Conservation (phyloP, 1,284 basidiomycete species). For the Sanghuangporus baumii region DNA sequence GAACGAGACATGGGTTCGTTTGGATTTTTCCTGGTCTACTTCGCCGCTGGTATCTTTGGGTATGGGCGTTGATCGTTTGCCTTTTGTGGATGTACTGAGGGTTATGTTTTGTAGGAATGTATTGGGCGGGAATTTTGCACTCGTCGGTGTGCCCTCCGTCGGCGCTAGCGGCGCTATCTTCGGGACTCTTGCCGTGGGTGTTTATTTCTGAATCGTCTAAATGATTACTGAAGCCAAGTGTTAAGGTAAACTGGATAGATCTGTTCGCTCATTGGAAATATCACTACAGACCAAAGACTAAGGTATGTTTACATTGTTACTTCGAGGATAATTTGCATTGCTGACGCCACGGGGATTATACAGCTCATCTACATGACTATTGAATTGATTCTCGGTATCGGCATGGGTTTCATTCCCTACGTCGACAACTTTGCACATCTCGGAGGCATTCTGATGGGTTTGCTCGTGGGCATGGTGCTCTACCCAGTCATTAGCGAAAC, state of each 20-base stretch:
- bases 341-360: not conserved
- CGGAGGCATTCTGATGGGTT: slow-evolving; percentile 79
- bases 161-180: slow-evolving; percentile 95
- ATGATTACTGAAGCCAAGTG: slow-evolving; percentile 3
- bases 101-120: slow-evolving; percentile 49
- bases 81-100: slow-evolving; percentile 6
- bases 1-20: slow-evolving; percentile 83
- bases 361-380: slow-evolving; percentile 78
- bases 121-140: slow-evolving; percentile 86
- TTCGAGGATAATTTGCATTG: not conserved
- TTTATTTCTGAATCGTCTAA: not conserved
- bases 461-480: slow-evolving; percentile 76
- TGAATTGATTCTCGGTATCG: slow-evolving; percentile 82
- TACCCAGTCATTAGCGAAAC: slow-evolving; percentile 87
- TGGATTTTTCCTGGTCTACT: slow-evolving; percentile 79
- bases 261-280: slow-evolving; percentile 91
- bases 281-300: slow-evolving; percentile 72
- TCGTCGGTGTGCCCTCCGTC: slow-evolving; percentile 87
- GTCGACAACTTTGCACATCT: slow-evolving; percentile 80
- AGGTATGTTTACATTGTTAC: slow-evolving; percentile 38
- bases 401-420: slow-evolving; percentile 78
- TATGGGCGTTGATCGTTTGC: slow-evolving; percentile 28
- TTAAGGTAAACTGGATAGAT: slow-evolving; percentile 77
- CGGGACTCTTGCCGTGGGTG: slow-evolving; percentile 76
- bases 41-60: slow-evolving; percentile 89